Evolutionary conservation across 441 rosid species (phyloP), one percentile per base, ranked within the genome.

Genomic region (Brassica balearica): DNA sequence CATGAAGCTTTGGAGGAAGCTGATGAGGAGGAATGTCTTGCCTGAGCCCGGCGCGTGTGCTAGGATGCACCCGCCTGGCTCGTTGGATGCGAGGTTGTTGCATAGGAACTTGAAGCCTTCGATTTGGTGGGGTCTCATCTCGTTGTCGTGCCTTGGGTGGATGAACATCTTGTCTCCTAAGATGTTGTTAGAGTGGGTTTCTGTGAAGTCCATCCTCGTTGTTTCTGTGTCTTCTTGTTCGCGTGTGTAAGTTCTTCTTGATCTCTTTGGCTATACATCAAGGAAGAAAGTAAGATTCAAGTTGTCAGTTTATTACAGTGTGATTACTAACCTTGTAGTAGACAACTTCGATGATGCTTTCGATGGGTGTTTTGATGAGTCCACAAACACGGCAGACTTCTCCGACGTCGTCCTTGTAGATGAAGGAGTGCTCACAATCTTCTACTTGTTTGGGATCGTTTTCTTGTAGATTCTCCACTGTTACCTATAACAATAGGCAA

Each of bases 1-100:
- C 53, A 93, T 86, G 80, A 95, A 95, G 73, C 97, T 95, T 66
- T 93, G 98, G 83, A 95, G 77, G 80, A 93, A 93, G 79, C 98
- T 95, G 48, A 93, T 93, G 19, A 93, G 88, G 86, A 93, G 88
- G 66, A 95, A 95, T 8, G 99, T 93, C 82, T 95, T 93, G 36
- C 98, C 99, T n/a, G 99, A 95, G 34, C 99, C 99, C 8, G 97
- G 99, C 8, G 98, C 96, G 85, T 93, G 96, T 61, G 99, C 98
- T 82, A 93, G 68, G 71, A 95, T 90, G 81, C 98, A 91, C 22
- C 98, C 99, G 27, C 97, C 92, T 6, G 99, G 98, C 58, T 87
- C 80, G 66, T 29, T 29, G 0, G 38, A 6, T 38, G 85, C 89
- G 68, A 95, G 82, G 73, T 95, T 95, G 68, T 88, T 87, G 64